These are phyloP conservation scores for Penicillium sp. DNA, from an alignment of 2,329 filamentous ascomycete genomes.

Conservation along the genomic window DNA sequence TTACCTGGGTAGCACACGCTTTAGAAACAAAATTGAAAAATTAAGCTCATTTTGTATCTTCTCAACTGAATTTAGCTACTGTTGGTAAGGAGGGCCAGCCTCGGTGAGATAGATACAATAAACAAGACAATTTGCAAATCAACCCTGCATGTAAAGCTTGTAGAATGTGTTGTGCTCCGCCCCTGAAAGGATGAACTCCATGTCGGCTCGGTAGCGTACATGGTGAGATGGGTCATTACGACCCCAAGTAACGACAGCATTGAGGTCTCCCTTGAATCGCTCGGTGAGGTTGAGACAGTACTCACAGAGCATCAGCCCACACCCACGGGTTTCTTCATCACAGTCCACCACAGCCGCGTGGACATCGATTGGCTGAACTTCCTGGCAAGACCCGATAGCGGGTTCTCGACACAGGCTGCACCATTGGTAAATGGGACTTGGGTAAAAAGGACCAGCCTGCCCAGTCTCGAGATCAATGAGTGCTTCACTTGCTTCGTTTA, in stretches of 20 bases:
- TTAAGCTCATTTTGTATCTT: background rate
- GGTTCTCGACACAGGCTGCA: slow-evolving; percentile 44
- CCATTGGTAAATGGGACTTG: slow-evolving; percentile 27
- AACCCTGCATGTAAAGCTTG: background rate
- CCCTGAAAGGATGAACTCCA: slow-evolving; percentile 10
- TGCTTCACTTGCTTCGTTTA: slow-evolving; percentile 4
- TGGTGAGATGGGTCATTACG: background rate
- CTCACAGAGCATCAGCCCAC: slow-evolving; percentile 33
- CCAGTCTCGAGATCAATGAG: background rate
- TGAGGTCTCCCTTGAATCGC: slow-evolving; percentile 19
- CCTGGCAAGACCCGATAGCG: slow-evolving; percentile 37
- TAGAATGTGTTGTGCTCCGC: background rate
- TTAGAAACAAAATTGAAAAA: background rate
- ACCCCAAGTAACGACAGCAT: background rate
- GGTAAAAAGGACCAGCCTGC: background rate
- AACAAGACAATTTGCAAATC: background rate
- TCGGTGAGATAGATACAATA: background rate
- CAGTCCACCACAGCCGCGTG: background rate
- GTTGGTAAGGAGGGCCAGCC: background rate
- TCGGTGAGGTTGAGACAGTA: slow-evolving; percentile 19
- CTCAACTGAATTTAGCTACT: background rate
- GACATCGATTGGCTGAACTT: slow-evolving; percentile 6
- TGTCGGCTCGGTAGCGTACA: slow-evolving; percentile 3
- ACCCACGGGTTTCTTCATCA: slow-evolving; percentile 15
- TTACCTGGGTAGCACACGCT: background rate